Evolutionary conservation across 306 rosid species (phyloP), one percentile per base, ranked within the genome.

Genomic region (Parietaria judaica): DNA sequence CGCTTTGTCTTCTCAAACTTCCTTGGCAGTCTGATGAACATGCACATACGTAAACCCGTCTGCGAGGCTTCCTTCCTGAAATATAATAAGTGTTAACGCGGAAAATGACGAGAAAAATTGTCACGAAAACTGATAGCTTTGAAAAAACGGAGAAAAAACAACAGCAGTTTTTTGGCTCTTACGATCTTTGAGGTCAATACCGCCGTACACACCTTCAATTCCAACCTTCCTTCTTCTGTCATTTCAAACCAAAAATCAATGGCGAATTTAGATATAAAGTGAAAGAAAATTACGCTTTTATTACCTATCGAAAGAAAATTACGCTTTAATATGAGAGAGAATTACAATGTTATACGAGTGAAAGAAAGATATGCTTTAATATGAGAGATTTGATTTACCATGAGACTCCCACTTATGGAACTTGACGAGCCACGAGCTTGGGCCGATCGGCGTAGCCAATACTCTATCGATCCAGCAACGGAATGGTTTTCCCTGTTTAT

Each of bases 391-490:
- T 23, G 16, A 49, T 74, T 9, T 44, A 92, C 99, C 96, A 43
- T 49, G 70, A 66, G 61, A 74, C 54, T 84, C 88, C 99, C 96
- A 92, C 79, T 79, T 74, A 54, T 84, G 62, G 55, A 82, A 86
- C 81, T 76, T 88, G 74, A 86, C 73, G 11, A 92, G 80, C 99
- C 94, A 88, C 36, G 80, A 63, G 56, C 71, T 78, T 3, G 88
- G 56, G 72, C 84, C 58, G 60, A 86, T 73, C 68, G 75, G 71
- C 15, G 76, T 61, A 46, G 94, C 65, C 60, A 72, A 66, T 16
- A 86, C 76, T 60, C 68, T 70, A 68, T 92, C 96, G 54, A 86
- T 83, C 96, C 84, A 86, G 67, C 74, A 79, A 72, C 86, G 78
- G 56, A 55, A 86, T 52, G 70, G 78, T 71, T 84, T 82, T 73